Conservation (phyloP, 1,284 basidiomycete species). For the Lentinula novae-zelandiae region DNA sequence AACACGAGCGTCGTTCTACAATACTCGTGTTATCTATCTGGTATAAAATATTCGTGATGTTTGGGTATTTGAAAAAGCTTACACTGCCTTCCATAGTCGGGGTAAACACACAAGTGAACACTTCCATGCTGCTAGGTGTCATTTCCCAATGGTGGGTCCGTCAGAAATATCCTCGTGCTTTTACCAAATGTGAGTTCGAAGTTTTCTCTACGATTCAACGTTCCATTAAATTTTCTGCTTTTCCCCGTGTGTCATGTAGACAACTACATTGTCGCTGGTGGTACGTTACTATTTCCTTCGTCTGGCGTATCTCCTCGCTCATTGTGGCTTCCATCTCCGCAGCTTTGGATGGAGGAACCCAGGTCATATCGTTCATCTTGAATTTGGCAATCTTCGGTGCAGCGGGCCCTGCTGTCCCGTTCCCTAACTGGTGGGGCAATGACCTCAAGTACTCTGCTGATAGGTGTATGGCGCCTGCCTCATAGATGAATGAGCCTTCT, state of each 20-base stretch:
- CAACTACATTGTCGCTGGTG: slow-evolving; percentile 16
- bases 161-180: slow-evolving; percentile 15
- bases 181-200: slow-evolving; percentile 13
- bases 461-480: slow-evolving; percentile 3
- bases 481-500: not conserved
- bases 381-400: slow-evolving; percentile 18
- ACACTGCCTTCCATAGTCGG: slow-evolving; percentile 12
- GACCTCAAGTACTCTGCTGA: slow-evolving; percentile 5
- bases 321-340: not conserved
- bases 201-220: not conserved
- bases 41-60: not conserved
- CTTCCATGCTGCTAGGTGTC: slow-evolving; percentile 14
- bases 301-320: not conserved
- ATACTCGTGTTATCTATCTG: slow-evolving; percentile 9
- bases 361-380: slow-evolving; percentile 18
- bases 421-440: slow-evolving; percentile 15
- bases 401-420: slow-evolving; percentile 10
- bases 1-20: slow-evolving; percentile 18
- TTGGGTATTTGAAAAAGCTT: not conserved
- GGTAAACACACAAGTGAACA: slow-evolving; percentile 17
- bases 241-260: slow-evolving; percentile 10
- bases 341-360: slow-evolving; percentile 18
- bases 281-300: not conserved
- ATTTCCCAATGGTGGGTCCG: slow-evolving; percentile 19
- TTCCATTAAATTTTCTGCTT: not conserved